Conservation (phyloP, 2,329 filamentous ascomycete species). For the Trichothecium roseum region DNA sequence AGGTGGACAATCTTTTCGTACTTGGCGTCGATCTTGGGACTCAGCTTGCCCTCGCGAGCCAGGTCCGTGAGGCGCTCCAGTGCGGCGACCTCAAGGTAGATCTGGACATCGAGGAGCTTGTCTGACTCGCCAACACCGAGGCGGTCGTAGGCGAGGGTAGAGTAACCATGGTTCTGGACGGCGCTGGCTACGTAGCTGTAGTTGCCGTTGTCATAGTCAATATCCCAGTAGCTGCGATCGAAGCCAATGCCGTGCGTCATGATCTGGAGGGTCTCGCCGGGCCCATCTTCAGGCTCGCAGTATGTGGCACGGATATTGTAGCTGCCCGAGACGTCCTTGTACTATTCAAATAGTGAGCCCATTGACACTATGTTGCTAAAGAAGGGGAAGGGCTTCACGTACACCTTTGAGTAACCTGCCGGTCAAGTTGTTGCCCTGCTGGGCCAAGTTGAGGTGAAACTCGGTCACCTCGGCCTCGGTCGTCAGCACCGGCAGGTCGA, state of each 20-base stretch:
- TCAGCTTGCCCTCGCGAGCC: slow-evolving; percentile 34
- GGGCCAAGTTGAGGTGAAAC: slow-evolving; percentile 39
- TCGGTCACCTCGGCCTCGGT: slow-evolving; percentile 47
- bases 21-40: slow-evolving; percentile 20
- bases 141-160: slow-evolving; percentile 51
- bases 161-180: slow-evolving; percentile 43
- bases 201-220: slow-evolving; percentile 44
- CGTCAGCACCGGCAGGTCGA: slow-evolving; percentile 34
- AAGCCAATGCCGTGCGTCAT: slow-evolving; percentile 31
- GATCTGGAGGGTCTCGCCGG: slow-evolving; percentile 25
- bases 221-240: slow-evolving; percentile 49
- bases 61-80: slow-evolving; percentile 40
- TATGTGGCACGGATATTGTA: slow-evolving; percentile 52
- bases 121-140: slow-evolving; percentile 51
- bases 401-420: slow-evolving; percentile 31
- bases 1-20: slow-evolving; percentile 41
- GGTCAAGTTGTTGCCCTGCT: slow-evolving; percentile 39
- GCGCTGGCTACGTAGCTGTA: slow-evolving; percentile 52
- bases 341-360: not conserved
- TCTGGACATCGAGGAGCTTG: slow-evolving; percentile 49
- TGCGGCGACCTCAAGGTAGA: slow-evolving; percentile 45
- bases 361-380: not conserved
- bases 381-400: slow-evolving; percentile 11
- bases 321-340: slow-evolving; percentile 35
- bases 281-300: slow-evolving; percentile 42